Conservation (phyloP, 495 filamentous ascomycete genomes). For the Penicillium diatomitis region DNA sequence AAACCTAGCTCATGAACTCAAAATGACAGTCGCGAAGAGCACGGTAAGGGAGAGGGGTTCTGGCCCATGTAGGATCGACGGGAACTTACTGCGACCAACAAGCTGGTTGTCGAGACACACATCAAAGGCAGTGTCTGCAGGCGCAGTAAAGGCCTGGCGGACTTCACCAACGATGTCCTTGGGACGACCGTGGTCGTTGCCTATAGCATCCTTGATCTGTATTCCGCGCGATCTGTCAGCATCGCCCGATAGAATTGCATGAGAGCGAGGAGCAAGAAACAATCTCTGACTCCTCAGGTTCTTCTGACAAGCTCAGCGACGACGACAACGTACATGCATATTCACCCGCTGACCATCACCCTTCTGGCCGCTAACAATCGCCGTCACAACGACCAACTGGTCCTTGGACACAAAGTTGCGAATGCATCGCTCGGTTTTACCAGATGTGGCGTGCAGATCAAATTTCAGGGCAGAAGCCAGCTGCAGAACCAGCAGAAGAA, state of each 20-base stretch:
- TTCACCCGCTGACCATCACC: slow-evolving; percentile 92
- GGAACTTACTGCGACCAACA: slow-evolving; percentile 47
- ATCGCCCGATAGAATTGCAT: no score
- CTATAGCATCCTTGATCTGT: slow-evolving; percentile 88
- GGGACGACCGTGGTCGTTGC: slow-evolving; percentile 87
- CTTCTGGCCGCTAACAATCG: slow-evolving; percentile 71
- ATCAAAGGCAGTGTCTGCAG: slow-evolving; percentile 88
- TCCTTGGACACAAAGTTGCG: slow-evolving; percentile 92
- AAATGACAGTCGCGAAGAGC: no score
- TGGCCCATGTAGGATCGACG: not conserved
- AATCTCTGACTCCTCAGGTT: no score
- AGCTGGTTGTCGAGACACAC: slow-evolving; percentile 94
- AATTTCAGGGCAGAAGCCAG: slow-evolving; percentile 79
- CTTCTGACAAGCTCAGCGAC: no score
- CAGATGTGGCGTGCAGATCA: slow-evolving; percentile 66
- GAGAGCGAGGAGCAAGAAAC: no score
- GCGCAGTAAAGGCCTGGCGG: slow-evolving; percentile 90
- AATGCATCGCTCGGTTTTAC: slow-evolving; percentile 76
- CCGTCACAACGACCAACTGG: slow-evolving; percentile 96
- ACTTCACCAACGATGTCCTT: slow-evolving; percentile 88
- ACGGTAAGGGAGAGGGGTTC: not conserved
- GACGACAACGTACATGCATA: slow-evolving; percentile 68
- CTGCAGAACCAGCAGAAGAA: slow-evolving; percentile 42
- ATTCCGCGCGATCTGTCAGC: slow-evolving; percentile 10
- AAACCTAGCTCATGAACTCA: no score